Base-by-base conservation (phyloP, 116 monocot species). In the Phalaenopsis hybrid region DNA sequence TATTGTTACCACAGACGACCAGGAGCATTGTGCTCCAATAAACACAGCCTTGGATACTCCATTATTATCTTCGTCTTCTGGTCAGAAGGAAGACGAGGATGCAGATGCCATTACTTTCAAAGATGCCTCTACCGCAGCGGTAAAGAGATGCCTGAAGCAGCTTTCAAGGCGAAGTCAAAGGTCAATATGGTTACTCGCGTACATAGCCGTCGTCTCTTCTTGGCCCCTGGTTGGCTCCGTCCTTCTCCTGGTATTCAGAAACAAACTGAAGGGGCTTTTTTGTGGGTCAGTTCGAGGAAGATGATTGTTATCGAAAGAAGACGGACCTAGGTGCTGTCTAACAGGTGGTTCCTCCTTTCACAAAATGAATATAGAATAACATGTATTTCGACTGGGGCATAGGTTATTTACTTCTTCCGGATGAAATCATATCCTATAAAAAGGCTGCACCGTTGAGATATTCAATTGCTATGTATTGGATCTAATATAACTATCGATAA, bases 151-250 rank as follows among this genome's bases (percentile, higher is more conserved):
- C 37, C 76, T 88, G 9, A 85, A 88, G 49, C 87, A 92, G 86
- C 85, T 95, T 23, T 84, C 89, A 6, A 83, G 83, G 34, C 84
- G 81, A 34, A 86, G 81, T 37, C 76, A 83, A 44, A 84, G 51
- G 79, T 95, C 92, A 13, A 88, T 92, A 41, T 92, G 98, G 93
- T 49, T 98, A 48, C 90, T 98, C 8, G 86, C 80, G 23, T 98
- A 95, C 17, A 84, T 95, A 69, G 93, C 95, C 28, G 78, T 95
- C 57, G 82, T 88, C 15, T 86, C 98, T 12, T 88, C 88, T 48
- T 98, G 93, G 89, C 98, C 98, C 18, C 58, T 98, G n/a, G 80
- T 92, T 51, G 93, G 92, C 49, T 82, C 93, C 46, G 76, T 81
- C 15, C 58, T 92, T 79, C 84, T 79, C 13, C 76, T 81, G 16